Evolutionary conservation across 345 rosid genomes (phyloP), one percentile per base, ranked within the genome.

Genomic region (Salix dunnii): DNA sequence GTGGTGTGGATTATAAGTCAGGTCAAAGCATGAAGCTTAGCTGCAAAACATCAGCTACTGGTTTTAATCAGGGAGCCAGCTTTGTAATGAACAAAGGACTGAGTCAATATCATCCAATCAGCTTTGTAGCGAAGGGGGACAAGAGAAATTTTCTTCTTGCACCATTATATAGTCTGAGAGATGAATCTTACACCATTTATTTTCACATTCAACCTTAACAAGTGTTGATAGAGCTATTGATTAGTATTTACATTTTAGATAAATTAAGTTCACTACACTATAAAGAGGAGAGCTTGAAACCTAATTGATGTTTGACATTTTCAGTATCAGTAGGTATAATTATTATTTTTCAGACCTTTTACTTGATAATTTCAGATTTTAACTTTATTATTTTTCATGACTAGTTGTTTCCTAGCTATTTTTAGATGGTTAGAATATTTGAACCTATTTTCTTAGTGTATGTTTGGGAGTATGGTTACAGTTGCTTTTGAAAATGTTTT

Each of bases 111-210:
- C 87, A 92, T 85, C 94, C 90, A 2, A 86, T 92, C 80, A 96
- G 97, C 86, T 96, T 96, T 23, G 88, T 87, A 65, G 94, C 93
- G 31, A 85, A 78, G 30, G 98, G 98, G 61, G 77, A 28, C 0
- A 76, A 70, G 25, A 86, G 91, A 81, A 88, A 88, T 80, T 96
- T 90, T 82, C 86, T 96, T 77, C 78, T 96, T 81, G 81, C 77
- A 2, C 98, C 99, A 66, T 83, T 96, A 75, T 69, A 85, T 48
- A 93, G 90, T 86, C 84, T 89, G 28, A 86, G 86, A 74, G 99
- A 96, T 82, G 99, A 96, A 82, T 80, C 86, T 16, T 96, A 93
- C 72, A 91, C 90, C 61, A 87, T 87, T 78, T 92, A 96, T 82
- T 96, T 93, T 87, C 76, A 89, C 85, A 68, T 93, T 74, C 84